phyloP scores from a whole-genome alignment of 1,139 yeast species.

The Candida pseudoviswanathii region DNA sequence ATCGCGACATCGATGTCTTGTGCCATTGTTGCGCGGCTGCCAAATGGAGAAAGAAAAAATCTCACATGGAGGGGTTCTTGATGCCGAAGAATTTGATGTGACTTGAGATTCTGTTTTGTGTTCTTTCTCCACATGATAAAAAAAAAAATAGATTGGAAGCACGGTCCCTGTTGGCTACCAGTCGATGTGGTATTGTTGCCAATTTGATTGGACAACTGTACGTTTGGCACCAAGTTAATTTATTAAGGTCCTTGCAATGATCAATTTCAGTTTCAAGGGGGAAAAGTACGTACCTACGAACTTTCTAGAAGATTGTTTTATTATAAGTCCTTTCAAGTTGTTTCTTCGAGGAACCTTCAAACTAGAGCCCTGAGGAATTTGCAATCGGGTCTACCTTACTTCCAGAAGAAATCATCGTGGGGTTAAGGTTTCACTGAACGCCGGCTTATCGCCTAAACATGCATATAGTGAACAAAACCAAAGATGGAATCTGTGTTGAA shows the following conservation, averaged over 20 bases:
- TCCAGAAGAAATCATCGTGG: background rate
- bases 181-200: background rate
- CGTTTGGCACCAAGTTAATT: background rate
- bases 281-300: background rate
- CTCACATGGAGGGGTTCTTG: background rate
- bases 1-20: background rate
- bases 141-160: background rate
- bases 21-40: constrained; percentile 2
- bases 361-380: background rate
- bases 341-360: background rate
- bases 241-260: background rate
- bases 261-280: background rate
- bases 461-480: constrained; percentile 1
- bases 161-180: background rate
- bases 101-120: background rate
- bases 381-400: background rate
- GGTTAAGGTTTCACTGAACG: background rate
- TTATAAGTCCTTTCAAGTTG: no score
- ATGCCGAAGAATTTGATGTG: background rate
- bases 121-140: constrained; percentile 1
- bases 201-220: background rate
- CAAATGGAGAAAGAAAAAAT: background rate
- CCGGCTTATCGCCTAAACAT: constrained; percentile 1
- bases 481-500: background rate
- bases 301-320: background rate